Evolutionary conservation across 2,329 filamentous ascomycete genomes (phyloP), one percentile per base, ranked within the genome.

Genomic region (Penicillium sp.): DNA sequence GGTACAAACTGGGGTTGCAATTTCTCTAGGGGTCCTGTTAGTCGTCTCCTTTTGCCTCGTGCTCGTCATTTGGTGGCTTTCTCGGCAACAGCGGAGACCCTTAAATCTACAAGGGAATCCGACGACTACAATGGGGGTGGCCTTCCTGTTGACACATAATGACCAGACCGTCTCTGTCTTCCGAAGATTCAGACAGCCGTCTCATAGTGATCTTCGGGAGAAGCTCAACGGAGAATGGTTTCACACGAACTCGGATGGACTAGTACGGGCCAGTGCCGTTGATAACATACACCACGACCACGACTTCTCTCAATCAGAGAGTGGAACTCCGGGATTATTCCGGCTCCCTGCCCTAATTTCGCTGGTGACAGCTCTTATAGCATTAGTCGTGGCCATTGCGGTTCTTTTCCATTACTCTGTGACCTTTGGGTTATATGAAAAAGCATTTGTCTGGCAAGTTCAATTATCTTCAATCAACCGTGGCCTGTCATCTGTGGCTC

Each of bases 381-480:
- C 38, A 6, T 29, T 51, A 1, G 44, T 53, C 14, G 31, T 45
- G 23, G 50, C 46, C 0, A 20, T 56, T 10, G 26, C 42, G 6
- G 50, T 56, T 2, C 37, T 56, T 0, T 56, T 29, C 6, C 50
- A 56, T 14, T 56, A 23, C 28, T 46, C 53, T 1, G 32, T 40
- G 29, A 40, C 6, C 10, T 29, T 18, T 1, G 32, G 40, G 1
- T 22, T 56, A 6, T 56, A 56, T 14, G 29, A 35, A 6, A 54
- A 56, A 18, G 51, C 46, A 1, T 56, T 56, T 39, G 48, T 56
- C 6, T 56, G 54, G 24, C 20, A 50, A 13, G 11, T 56, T 16
- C 14, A 47, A 10, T 0, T 53, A 1, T 51, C 53, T 9, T 47
- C 47, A 3, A 18, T 51, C 2, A 24, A 45, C 14, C 44, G 20